A percentile compares a stretch with the other conserved stretches of the same genome.
phyloP scores from a whole-genome alignment of 176 grass and related monocot genomes.

The Triticum dicoccoides region DNA sequence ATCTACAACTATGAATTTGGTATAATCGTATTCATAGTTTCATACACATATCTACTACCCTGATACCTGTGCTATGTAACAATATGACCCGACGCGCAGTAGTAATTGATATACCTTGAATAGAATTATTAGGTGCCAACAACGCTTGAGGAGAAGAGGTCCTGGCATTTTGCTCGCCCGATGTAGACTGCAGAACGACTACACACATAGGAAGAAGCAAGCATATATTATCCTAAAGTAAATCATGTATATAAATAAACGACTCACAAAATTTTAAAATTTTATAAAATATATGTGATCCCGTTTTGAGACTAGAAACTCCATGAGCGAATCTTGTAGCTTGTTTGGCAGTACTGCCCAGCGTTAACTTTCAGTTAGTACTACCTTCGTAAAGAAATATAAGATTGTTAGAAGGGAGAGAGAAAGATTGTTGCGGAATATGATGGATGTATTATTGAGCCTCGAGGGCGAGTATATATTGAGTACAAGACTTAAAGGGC shows the following conservation, averaged over 20 bases:
- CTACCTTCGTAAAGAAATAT: too few relatives aligned
- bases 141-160: neutral
- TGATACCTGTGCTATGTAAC: neutral
- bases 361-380: neutral
- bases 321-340: neutral
- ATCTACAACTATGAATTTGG: too few relatives aligned
- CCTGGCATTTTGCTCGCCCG: neutral
- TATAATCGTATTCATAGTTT: neutral
- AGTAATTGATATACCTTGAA: neutral
- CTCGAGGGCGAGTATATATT: too few relatives aligned
- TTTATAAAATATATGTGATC: neutral
- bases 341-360: neutral
- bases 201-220: neutral
- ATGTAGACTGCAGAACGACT: conserved; percentile 1
- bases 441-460: too few relatives aligned
- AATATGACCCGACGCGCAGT: neutral
- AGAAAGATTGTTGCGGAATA: too few relatives aligned
- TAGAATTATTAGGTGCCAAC: neutral
- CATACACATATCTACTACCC: neutral
- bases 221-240: neutral
- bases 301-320: neutral
- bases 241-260: neutral
- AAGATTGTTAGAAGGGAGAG: too few relatives aligned
- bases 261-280: too few relatives aligned
- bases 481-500: too few relatives aligned